phyloP scores from a whole-genome alignment of 805 yeast genomes.

The Saccharomycopsis oosterbeekiorum region DNA sequence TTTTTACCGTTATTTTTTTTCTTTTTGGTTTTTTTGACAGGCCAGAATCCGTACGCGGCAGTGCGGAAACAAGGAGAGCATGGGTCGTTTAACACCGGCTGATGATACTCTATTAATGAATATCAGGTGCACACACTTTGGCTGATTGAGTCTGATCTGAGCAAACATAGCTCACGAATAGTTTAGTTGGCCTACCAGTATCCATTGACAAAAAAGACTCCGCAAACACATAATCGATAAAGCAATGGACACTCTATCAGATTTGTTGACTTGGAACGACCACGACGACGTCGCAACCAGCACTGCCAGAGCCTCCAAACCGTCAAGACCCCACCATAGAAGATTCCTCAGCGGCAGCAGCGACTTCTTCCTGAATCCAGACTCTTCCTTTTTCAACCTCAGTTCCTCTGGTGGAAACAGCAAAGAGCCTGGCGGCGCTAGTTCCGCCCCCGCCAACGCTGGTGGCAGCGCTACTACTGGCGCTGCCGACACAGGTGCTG shows the following conservation, averaged over 20 bases:
- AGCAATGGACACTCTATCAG: conserved; percentile 13
- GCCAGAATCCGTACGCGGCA: too few relatives aligned
- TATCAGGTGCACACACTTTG: too few relatives aligned
- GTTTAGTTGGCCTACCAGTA: not conserved
- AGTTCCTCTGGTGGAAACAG: not conserved
- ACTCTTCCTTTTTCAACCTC: not conserved
- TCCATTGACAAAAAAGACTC: too few relatives aligned
- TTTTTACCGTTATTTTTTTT: too few relatives aligned
- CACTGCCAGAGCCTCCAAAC: not conserved
- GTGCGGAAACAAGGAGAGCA: too few relatives aligned
- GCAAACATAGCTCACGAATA: not conserved
- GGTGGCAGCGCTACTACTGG: not conserved
- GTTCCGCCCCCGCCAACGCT: not conserved
- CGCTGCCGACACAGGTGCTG: not conserved
- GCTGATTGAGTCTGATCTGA: too few relatives aligned
- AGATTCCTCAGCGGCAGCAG: not conserved
- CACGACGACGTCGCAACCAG: not conserved
- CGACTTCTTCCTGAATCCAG: conserved; percentile 1
- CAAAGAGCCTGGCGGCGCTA: not conserved
- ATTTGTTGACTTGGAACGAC: conserved; percentile 9
- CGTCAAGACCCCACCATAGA: not conserved
- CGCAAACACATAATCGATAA: too few relatives aligned
- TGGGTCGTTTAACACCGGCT: too few relatives aligned
- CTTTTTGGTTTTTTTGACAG: too few relatives aligned
- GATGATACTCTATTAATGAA: too few relatives aligned